Percentiles rank a stretch among this genome's conserved stretches.
phyloP scores from a whole-genome alignment of 805 yeast species.

The Hanseniaspora taiwanica region DNA sequence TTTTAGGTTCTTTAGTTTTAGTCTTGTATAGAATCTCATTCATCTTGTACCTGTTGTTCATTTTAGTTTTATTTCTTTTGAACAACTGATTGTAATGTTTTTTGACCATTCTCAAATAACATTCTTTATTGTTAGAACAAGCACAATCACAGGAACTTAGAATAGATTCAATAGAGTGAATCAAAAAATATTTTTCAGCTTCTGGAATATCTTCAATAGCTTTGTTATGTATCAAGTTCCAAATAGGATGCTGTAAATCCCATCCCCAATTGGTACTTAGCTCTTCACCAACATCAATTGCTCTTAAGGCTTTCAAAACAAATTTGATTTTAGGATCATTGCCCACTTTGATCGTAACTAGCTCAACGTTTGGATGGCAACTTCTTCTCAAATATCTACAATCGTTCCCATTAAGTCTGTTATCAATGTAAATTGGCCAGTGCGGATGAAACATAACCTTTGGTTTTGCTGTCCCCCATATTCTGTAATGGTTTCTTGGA shows the following conservation, averaged over 20 bases:
- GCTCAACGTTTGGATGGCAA: constrained; percentile 63
- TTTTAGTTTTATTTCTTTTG: constrained; percentile 38
- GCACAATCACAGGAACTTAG: constrained; percentile 54
- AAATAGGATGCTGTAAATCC: constrained; percentile 70
- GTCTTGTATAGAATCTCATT: constrained; percentile 23
- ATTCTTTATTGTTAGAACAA: constrained; percentile 35
- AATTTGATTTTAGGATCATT: constrained; percentile 32
- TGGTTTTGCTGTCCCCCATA: constrained; percentile 58
- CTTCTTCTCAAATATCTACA: constrained; percentile 64
- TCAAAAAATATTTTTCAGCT: constrained; percentile 39
- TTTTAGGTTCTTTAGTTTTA: constrained; percentile 15
- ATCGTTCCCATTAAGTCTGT: constrained; percentile 66
- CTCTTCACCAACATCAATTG: constrained; percentile 55
- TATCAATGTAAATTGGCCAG: constrained; percentile 60
- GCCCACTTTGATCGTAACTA: constrained; percentile 33
- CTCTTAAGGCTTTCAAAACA: constrained; percentile 40
- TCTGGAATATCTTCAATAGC: constrained; percentile 26
- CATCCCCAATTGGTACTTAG: constrained; percentile 79
- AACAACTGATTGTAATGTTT: constrained; percentile 47
- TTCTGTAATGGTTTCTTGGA: constrained; percentile 60
- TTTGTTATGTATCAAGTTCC: constrained; percentile 33
- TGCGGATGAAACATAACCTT: constrained; percentile 42
- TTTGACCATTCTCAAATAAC: constrained; percentile 46
- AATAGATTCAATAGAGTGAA: constrained; percentile 50
- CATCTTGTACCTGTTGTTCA: constrained; percentile 24